Evolutionary conservation across 306 rosid genomes (phyloP).

Genomic region (Malus sylvestris): DNA sequence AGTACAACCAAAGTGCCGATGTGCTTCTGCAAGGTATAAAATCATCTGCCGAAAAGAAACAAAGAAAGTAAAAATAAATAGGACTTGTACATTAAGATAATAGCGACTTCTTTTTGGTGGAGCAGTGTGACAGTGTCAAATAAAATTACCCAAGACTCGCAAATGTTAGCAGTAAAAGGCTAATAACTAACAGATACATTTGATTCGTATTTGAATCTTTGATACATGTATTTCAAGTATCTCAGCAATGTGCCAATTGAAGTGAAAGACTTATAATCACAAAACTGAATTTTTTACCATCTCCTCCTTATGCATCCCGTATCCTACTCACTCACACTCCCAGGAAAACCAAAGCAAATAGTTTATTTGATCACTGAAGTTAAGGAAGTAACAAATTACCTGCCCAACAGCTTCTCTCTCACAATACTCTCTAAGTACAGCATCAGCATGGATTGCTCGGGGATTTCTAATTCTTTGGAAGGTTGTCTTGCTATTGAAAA

Average conservation of each 20-base stretch:
- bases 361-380: not conserved
- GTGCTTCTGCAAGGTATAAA: slow-evolving; percentile 88
- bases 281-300: not conserved
- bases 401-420: slow-evolving; percentile 92
- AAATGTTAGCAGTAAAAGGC: not conserved
- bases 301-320: not conserved
- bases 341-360: not conserved
- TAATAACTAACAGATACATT: not conserved
- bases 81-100: not conserved
- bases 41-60: slow-evolving; percentile 53
- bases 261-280: not conserved
- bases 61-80: not conserved
- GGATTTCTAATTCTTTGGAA: slow-evolving; percentile 80
- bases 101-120: not conserved
- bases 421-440: slow-evolving; percentile 69
- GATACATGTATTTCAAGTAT: not conserved
- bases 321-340: not conserved
- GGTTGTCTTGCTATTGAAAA: slow-evolving; percentile 56
- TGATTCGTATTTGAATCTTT: not conserved
- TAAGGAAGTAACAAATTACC: slow-evolving; percentile 39
- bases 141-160: not conserved
- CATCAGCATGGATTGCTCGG: slow-evolving; percentile 65
- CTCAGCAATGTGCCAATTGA: not conserved
- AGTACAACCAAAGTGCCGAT: slow-evolving; percentile 86
- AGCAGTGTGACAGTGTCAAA: not conserved